phyloP scores from a whole-genome alignment of 2,329 filamentous ascomycete genomes.

The Tolypocladium guangdongense region DNA sequence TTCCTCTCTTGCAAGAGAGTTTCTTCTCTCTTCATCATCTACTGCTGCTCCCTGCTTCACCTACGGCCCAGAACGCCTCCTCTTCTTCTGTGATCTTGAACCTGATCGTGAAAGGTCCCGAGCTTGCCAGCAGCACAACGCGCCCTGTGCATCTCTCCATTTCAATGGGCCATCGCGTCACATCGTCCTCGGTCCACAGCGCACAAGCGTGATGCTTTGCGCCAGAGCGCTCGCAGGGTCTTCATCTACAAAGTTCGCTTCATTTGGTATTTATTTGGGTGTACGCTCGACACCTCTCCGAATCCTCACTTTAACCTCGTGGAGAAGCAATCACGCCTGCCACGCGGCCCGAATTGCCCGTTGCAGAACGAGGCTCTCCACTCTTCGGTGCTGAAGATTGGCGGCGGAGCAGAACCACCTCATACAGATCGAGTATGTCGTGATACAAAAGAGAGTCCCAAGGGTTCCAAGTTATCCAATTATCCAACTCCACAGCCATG shows the following conservation, averaged over 20 bases:
- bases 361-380: constrained; percentile 33
- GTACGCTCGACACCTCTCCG: constrained; percentile 53
- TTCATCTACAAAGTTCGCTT: constrained; percentile 11
- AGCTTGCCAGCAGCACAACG: background rate
- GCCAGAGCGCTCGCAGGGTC: too few species aligned
- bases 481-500: constrained; percentile 21
- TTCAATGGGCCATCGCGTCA: background rate
- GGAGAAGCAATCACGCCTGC: constrained; percentile 34
- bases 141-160: background rate
- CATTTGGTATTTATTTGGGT: constrained; percentile 29
- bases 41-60: background rate
- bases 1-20: background rate
- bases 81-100: background rate
- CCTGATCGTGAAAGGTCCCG: background rate
- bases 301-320: constrained; percentile 64
- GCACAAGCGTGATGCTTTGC: background rate
- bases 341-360: constrained; percentile 9
- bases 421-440: constrained; percentile 31
- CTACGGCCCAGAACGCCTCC: background rate
- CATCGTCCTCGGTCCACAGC: background rate
- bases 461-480: constrained; percentile 20
- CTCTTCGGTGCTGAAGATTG: constrained; percentile 58
- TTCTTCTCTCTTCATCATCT: background rate
- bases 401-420: constrained; percentile 52
- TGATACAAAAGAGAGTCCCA: constrained; percentile 38